phyloP scores from a whole-genome alignment of 1,139 yeast genomes.

The Blastobotrys illinoisensis region DNA sequence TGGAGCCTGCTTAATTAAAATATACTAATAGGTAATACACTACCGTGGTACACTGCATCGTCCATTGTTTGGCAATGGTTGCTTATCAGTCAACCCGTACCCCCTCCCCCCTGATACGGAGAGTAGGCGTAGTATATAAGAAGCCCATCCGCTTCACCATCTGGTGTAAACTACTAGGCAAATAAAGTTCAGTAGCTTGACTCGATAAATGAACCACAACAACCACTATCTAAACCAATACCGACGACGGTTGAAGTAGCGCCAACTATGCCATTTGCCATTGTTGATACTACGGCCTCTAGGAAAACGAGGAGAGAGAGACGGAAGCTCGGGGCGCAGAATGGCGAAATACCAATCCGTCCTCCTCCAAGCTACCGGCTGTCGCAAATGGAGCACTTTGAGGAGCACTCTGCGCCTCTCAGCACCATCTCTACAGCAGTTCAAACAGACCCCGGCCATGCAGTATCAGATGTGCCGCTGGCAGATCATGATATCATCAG shows the following conservation, averaged over 20 bases:
- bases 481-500: background rate
- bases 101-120: background rate
- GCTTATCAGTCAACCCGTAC: background rate
- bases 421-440: background rate
- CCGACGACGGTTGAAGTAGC: background rate
- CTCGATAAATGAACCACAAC: background rate
- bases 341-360: background rate
- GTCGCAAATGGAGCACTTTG: background rate
- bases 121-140: background rate
- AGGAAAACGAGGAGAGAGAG: background rate
- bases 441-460: background rate
- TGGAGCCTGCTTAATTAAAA: background rate
- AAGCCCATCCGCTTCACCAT: background rate
- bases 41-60: background rate
- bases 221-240: background rate
- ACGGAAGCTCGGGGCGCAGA: too few relatives aligned
- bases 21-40: background rate
- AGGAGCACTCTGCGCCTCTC: background rate
- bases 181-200: background rate
- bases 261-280: background rate
- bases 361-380: background rate
- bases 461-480: background rate
- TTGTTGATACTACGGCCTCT: background rate
- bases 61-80: background rate
- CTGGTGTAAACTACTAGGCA: background rate